Evolutionary conservation across 768 basidiomycete species (phyloP).

Genomic region (Saitozyma sp.): DNA sequence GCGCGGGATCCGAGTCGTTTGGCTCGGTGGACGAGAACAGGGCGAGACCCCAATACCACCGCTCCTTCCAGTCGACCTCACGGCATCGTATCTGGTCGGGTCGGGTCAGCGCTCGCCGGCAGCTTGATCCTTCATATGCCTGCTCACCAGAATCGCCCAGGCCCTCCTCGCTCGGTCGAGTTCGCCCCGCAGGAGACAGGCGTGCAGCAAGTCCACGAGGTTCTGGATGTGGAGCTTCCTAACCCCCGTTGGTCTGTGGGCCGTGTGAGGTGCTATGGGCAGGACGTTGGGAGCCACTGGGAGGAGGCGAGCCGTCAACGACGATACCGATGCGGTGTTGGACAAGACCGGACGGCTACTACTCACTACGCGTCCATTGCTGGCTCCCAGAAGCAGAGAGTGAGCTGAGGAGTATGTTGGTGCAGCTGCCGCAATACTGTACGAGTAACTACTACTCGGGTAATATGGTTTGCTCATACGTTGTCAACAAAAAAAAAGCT

Average conservation of each 20-base stretch:
- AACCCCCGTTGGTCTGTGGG: slow-evolving; percentile 12
- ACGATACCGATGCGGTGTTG: too few relatives aligned
- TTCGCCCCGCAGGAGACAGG: slow-evolving; percentile 40
- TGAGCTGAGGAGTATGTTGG: too few relatives aligned
- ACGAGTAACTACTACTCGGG: too few relatives aligned
- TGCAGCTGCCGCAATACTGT: too few relatives aligned
- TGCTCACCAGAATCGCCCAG: slow-evolving; percentile 50
- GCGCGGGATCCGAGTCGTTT: background rate
- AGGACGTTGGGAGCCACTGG: slow-evolving; percentile 10
- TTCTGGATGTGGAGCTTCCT: slow-evolving; percentile 49
- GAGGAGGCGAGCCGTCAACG: too few relatives aligned
- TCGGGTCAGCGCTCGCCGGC: background rate
- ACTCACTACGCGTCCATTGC: too few relatives aligned
- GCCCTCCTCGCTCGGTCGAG: slow-evolving; percentile 34
- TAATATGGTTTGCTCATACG: too few relatives aligned
- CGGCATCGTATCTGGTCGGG: slow-evolving; percentile 44
- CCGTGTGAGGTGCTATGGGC: slow-evolving; percentile 15
- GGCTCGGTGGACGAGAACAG: slow-evolving; percentile 18
- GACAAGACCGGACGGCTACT: too few relatives aligned
- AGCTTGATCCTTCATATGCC: background rate
- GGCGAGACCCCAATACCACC: slow-evolving; percentile 50
- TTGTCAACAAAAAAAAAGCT: too few relatives aligned
- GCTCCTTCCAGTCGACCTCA: slow-evolving; percentile 48
- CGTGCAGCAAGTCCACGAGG: slow-evolving; percentile 42
- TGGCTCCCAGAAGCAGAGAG: too few relatives aligned